phyloP scores from a whole-genome alignment of 805 yeast genomes.

The Zygoascus ofunaensis region DNA sequence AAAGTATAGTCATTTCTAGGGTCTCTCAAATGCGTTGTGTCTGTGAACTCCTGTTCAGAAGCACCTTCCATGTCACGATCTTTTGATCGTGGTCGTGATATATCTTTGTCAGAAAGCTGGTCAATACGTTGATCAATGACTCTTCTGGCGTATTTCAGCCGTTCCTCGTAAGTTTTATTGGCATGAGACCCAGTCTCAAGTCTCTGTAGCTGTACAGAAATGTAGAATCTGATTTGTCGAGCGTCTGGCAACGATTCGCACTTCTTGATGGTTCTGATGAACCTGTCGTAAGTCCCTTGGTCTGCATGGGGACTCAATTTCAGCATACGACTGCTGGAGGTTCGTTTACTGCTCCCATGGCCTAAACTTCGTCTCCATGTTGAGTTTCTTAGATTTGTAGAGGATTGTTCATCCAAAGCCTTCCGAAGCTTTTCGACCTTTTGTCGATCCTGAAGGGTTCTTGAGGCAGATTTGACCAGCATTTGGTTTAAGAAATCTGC shows the following conservation, averaged over 20 bases:
- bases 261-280: conserved; percentile 30
- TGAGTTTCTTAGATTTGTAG: not conserved
- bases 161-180: conserved; percentile 27
- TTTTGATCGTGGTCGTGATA: not conserved
- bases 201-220: conserved; percentile 40
- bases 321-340: conserved; percentile 7
- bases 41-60: conserved; percentile 1
- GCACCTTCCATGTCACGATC: not conserved
- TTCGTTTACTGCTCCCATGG: conserved; percentile 3
- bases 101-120: conserved; percentile 16
- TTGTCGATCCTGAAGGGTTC: conserved; percentile 58
- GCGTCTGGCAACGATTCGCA: conserved; percentile 36
- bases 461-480: conserved; percentile 51
- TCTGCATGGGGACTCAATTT: conserved; percentile 35
- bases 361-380: not conserved
- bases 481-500: conserved; percentile 70
- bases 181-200: conserved; percentile 14
- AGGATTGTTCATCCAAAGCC: conserved; percentile 41
- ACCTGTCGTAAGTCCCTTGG: conserved; percentile 34
- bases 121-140: conserved; percentile 26
- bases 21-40: conserved; percentile 10
- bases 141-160: conserved; percentile 28
- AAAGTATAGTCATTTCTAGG: conserved; percentile 29
- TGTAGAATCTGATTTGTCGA: conserved; percentile 39
- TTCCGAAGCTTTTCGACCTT: conserved; percentile 66